phyloP scores from a whole-genome alignment of 2,329 filamentous ascomycete genomes.

The Diaporthe batatas region DNA sequence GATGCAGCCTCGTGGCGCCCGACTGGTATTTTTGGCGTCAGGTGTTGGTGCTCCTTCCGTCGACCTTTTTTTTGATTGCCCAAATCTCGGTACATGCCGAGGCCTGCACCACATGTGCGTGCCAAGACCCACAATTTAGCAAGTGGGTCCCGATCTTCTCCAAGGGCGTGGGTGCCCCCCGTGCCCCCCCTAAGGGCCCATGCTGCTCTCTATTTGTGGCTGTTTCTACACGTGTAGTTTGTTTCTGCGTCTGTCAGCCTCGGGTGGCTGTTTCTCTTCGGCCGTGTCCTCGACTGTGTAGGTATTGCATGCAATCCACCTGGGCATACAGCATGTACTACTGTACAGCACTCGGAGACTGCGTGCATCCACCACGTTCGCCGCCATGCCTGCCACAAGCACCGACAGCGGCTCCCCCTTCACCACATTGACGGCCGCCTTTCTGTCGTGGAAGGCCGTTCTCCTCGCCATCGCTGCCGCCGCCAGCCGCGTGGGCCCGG shows the following conservation, averaged over 20 bases:
- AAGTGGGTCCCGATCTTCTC: slow-evolving; percentile 22
- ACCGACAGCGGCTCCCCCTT: neutral
- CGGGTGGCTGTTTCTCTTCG: no score
- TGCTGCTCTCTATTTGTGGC: slow-evolving; percentile 19
- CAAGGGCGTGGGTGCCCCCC: slow-evolving; percentile 8
- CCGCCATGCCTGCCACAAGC: slow-evolving; percentile 27
- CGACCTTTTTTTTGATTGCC: slow-evolving; percentile 27
- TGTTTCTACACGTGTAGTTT: no score
- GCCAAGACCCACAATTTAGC: neutral
- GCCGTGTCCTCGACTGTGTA: no score
- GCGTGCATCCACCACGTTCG: neutral
- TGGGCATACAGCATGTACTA: neutral
- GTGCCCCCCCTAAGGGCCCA: slow-evolving; percentile 1
- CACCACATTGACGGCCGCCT: slow-evolving; percentile 56
- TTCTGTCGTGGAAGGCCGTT: slow-evolving; percentile 75
- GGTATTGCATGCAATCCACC: neutral
- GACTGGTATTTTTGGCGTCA: slow-evolving; percentile 29
- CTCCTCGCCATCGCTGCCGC: slow-evolving; percentile 72
- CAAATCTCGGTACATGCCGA: slow-evolving; percentile 33
- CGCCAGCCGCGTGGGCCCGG: slow-evolving; percentile 64
- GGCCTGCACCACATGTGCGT: neutral
- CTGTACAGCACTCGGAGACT: neutral
- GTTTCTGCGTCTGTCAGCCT: no score
- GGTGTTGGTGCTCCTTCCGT: slow-evolving; percentile 27
- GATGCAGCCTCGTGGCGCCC: slow-evolving; percentile 15